These are phyloP conservation scores for Aspergillus neoniger DNA, from an alignment of 2,329 filamentous ascomycete genomes.

Conservation along the genomic window DNA sequence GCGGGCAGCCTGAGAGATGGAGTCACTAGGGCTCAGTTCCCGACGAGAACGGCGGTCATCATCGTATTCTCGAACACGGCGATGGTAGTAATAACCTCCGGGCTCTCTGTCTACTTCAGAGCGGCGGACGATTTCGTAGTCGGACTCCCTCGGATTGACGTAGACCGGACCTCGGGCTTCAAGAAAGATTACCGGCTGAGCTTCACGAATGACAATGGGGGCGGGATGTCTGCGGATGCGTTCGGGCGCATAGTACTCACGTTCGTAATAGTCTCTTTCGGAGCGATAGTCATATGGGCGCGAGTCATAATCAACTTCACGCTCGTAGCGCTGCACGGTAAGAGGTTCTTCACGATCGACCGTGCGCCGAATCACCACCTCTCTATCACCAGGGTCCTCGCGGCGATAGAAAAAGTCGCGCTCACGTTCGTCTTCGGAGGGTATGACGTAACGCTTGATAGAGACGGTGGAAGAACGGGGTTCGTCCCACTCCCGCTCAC, in stretches of 20 bases:
- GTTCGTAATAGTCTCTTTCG: constrained; percentile 49
- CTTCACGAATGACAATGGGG: constrained; percentile 55
- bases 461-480: constrained; percentile 43
- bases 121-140: constrained; percentile 62
- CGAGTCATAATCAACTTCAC: constrained; percentile 46
- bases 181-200: constrained; percentile 58
- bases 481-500: constrained; percentile 47
- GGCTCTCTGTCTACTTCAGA: constrained; percentile 59
- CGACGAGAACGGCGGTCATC: constrained; percentile 49
- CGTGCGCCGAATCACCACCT: constrained; percentile 49
- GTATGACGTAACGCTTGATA: constrained; percentile 60
- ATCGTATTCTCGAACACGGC: constrained; percentile 57
- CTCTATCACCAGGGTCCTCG: constrained; percentile 41
- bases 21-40: constrained; percentile 55
- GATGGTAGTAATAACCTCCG: constrained; percentile 62
- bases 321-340: constrained; percentile 52
- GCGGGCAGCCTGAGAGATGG: constrained; percentile 53
- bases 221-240: constrained; percentile 53
- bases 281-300: constrained; percentile 47
- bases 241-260: constrained; percentile 42
- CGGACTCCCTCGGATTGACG: constrained; percentile 53
- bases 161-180: constrained; percentile 56
- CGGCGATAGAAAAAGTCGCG: constrained; percentile 31
- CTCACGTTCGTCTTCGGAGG: constrained; percentile 41
- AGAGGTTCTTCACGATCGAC: constrained; percentile 48